phyloP scores from a whole-genome alignment of 1,139 yeast species.

The Citeromyces hawaiiensis region DNA sequence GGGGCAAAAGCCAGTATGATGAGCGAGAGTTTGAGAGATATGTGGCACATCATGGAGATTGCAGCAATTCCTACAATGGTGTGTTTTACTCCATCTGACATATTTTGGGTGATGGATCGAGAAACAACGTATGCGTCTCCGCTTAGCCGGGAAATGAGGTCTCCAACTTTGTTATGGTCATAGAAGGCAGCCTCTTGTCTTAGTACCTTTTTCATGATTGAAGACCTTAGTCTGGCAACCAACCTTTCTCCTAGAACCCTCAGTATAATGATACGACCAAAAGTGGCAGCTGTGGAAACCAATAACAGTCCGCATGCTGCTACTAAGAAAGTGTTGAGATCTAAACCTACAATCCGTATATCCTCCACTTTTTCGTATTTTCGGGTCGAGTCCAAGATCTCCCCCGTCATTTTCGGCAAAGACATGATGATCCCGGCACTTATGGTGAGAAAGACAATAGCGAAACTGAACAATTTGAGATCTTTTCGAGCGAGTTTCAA shows the following conservation, averaged over 20 bases:
- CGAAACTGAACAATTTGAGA: constrained; percentile 34
- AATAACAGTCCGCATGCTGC: constrained; percentile 42
- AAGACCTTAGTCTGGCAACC: constrained; percentile 70
- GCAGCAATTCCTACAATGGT: constrained; percentile 72
- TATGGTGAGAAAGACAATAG: constrained; percentile 45
- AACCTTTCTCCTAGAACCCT: constrained; percentile 75
- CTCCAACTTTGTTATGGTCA: constrained; percentile 89
- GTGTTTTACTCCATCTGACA: constrained; percentile 84
- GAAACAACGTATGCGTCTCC: constrained; percentile 88
- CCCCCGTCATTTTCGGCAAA: constrained; percentile 74
- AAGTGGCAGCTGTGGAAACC: constrained; percentile 66
- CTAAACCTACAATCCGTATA: constrained; percentile 28
- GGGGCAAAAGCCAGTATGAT: constrained; percentile 73
- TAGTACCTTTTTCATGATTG: constrained; percentile 62
- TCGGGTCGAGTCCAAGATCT: constrained; percentile 51
- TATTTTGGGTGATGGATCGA: constrained; percentile 74
- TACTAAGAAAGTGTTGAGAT: constrained; percentile 31
- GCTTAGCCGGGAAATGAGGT: constrained; percentile 74
- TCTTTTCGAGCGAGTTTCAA: constrained; percentile 36
- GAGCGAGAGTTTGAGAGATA: constrained; percentile 68
- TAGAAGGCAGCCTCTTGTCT: constrained; percentile 87
- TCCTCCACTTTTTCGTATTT: constrained; percentile 19
- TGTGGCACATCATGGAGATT: constrained; percentile 75
- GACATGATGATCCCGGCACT: constrained; percentile 59
- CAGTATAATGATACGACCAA: constrained; percentile 63